Evolutionary conservation across 2,329 filamentous ascomycete species (phyloP), one percentile per base, ranked within the genome.

Genomic region (Aplosporella prunicola): DNA sequence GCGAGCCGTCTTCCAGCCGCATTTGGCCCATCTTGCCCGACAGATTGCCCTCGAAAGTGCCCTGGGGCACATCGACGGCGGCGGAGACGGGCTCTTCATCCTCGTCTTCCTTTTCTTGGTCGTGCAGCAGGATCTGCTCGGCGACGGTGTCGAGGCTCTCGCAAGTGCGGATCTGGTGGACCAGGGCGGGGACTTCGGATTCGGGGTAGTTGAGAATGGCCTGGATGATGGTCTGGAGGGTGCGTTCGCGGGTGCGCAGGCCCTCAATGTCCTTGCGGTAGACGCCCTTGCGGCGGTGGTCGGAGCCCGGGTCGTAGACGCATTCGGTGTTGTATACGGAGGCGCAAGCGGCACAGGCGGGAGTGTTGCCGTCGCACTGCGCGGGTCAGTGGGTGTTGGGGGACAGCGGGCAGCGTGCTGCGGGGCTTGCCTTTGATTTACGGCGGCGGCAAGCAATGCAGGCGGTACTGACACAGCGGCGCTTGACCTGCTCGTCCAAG

Each of bases 11-110:
- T 50, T 88, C 87, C 4, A 96, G 66, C 40, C 86, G 72, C 45
- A 96, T 66, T 60, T 94, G 85, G 33, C 87, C 88, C 84, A 96
- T 93, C 62, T 88, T 95, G 9, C 85, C 81, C 2, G 86, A 86
- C 32, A 96, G 65, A 50, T 94, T 85, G 29, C 77, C 77, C 63
- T 96, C 89, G 43, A 81, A 68, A 0, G 60, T 63, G 4, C 23
- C 24, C 23, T 22, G 30, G 3, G 46, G 41, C 5, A 43, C 28
- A 4, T 20, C 17, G 20, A 30, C 14, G 68, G 40, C 72, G 71
- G 42, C 71, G 63, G 14, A 68, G 50, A 2, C 65, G 27, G 53
- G 53, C 22, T 66, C 61, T 25, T 68, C 55, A 2, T 68, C 60
- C 5, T 63, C 61, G 7, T 59, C 54, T 1, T 63, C 56, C 14